Evolutionary conservation across 176 grass and related monocot species (phyloP), one percentile per base, ranked within the genome.

Genomic region (Rhynchospora breviuscula): DNA sequence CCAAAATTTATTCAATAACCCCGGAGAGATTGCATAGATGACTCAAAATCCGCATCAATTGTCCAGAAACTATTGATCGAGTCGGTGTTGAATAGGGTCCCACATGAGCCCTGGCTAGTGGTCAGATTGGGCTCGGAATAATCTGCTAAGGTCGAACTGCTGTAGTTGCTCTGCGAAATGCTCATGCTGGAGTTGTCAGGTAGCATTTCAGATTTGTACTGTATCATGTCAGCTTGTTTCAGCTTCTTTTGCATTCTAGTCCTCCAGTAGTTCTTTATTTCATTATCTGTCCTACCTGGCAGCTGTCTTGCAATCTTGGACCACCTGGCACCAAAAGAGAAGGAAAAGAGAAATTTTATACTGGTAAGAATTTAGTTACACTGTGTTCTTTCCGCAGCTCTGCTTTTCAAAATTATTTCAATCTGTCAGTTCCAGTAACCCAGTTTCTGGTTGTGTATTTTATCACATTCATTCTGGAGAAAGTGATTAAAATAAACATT

Each of bases 191-290:
- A 7, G 5, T 83, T 52, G 45, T 68, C 84, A 49, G 70, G 56
- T 23, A 83, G 49, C 35, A 79, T 79, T 63, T 68, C 59, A n/a
- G 25, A 48, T 22, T 79, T 67, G 46, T 45, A 70, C 15, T 84
- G 60, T 0, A 53, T 59, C n/a, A 67, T 4, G 18, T 85, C 80
- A 3, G 78, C 43, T 52, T 60, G 67, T 33, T 68, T 87, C 19
- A 78, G 62, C 63, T 87, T 84, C 85, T 88, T 88, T 79, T 91
- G 87, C 54, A 94, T 84, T 84, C 87, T 89, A 10, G 92, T 94
- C 60, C 89, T 89, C 92, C 92, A 94, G 79, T 89, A 89, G 79
- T 94, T 94, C 79, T 94, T 94, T 80, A 94, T 88, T 60, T 94
- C 92, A 56, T 94, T 94, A 85, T 94, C 92, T 0, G 92, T 94